Evolutionary conservation across 2,329 filamentous ascomycete species (phyloP).

Genomic region (Pseudogymnoascus sp.): DNA sequence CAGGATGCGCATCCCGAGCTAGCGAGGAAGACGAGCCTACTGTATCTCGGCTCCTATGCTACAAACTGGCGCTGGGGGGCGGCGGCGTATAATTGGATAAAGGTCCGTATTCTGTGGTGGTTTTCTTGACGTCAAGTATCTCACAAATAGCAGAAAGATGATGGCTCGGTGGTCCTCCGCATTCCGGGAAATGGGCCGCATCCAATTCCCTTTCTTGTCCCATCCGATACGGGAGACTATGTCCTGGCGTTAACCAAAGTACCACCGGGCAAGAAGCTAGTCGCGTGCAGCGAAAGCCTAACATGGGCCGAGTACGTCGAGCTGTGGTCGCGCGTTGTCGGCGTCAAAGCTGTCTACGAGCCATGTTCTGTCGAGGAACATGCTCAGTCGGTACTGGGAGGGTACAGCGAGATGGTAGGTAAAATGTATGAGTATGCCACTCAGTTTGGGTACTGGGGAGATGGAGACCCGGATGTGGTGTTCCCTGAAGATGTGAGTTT

Average conservation of each 20-base stretch:
- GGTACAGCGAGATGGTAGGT: conserved; percentile 23
- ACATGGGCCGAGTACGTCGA: not conserved
- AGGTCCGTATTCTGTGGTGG: not conserved
- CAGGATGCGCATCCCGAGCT: conserved; percentile 22
- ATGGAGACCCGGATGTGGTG: conserved; percentile 24
- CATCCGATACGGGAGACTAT: conserved; percentile 21
- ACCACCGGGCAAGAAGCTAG: conserved; percentile 19
- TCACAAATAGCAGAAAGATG: not conserved
- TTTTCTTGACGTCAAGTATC: not conserved
- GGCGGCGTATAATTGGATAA: not conserved
- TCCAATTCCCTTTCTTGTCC: not conserved
- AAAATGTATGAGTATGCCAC: conserved; percentile 27
- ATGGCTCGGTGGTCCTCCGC: not conserved
- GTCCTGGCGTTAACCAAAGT: conserved; percentile 20
- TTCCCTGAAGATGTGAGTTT: conserved; percentile 21
- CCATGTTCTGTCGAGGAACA: conserved; percentile 19
- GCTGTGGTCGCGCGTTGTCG: conserved; percentile 14
- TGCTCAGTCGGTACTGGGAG: conserved; percentile 19
- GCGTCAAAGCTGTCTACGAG: conserved; percentile 12
- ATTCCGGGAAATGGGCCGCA: not conserved
- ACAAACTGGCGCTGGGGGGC: conserved; percentile 19
- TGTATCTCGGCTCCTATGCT: conserved; percentile 28
- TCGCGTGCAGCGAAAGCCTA: conserved; percentile 2
- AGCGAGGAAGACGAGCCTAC: conserved; percentile 24
- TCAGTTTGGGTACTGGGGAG: conserved; percentile 27